Evolutionary conservation across 495 filamentous ascomycete species (phyloP).

Genomic region (Friedmanniomyces simplex): DNA sequence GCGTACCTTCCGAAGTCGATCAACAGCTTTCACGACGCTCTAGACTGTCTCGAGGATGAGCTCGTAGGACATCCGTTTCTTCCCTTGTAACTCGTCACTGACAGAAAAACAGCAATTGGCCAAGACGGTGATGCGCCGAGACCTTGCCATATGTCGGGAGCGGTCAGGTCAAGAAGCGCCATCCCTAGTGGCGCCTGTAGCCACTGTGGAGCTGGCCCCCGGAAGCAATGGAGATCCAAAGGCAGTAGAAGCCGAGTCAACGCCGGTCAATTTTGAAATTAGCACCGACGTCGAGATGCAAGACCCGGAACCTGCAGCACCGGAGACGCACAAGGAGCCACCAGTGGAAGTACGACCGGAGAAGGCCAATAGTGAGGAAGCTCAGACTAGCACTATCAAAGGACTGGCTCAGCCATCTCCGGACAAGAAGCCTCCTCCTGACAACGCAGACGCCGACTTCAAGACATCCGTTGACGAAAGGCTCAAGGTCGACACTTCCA

Average conservation of each 20-base stretch:
- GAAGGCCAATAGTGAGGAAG: not conserved
- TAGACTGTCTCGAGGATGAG: slow-evolving; percentile 9
- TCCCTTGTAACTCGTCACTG: not conserved
- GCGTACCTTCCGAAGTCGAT: not conserved
- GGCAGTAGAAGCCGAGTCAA: not conserved
- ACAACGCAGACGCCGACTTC: not conserved
- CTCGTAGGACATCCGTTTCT: not conserved
- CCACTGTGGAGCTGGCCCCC: not conserved
- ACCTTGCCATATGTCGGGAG: slow-evolving; percentile 11
- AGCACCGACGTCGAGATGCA: not conserved
- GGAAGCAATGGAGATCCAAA: not conserved
- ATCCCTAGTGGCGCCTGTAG: not conserved
- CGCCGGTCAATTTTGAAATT: not conserved
- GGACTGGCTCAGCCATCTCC: not conserved
- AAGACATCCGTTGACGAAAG: no score
- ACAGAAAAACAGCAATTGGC: slow-evolving; percentile 2
- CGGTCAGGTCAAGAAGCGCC: not conserved
- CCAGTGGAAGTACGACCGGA: not conserved
- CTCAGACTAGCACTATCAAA: not conserved
- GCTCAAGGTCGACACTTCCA: not conserved
- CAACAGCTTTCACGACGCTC: slow-evolving; percentile 11
- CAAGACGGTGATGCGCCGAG: slow-evolving; percentile 16
- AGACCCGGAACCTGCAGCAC: not conserved
- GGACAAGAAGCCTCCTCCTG: not conserved
- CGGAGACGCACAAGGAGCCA: not conserved